Evolutionary conservation across 2,329 filamentous ascomycete genomes (phyloP).

Genomic region (Pezicula rhizophila): DNA sequence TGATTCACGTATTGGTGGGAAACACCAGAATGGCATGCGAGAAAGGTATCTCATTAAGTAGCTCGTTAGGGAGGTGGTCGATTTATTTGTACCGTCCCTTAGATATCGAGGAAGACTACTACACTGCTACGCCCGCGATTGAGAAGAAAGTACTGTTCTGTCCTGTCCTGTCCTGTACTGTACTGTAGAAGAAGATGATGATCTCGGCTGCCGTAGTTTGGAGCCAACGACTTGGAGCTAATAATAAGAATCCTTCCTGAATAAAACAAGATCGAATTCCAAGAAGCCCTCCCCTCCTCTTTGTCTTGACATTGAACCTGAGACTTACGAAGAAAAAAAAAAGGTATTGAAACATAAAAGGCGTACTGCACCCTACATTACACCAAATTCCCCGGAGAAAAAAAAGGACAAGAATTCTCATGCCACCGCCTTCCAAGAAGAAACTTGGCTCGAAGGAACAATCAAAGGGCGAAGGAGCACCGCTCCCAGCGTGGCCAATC

Average conservation of each 20-base stretch:
- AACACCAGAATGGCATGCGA: too few species aligned
- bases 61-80: too few species aligned
- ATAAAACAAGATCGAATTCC: not conserved
- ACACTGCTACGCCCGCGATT: not conserved
- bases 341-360: not conserved
- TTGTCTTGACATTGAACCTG: not conserved
- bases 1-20: too few species aligned
- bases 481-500: constrained; percentile 52
- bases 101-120: not conserved
- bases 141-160: too few species aligned
- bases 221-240: too few species aligned
- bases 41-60: too few species aligned
- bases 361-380: not conserved
- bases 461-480: constrained; percentile 3
- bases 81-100: too few species aligned
- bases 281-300: not conserved
- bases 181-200: too few species aligned
- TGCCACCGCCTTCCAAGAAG: constrained; percentile 13
- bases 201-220: not conserved
- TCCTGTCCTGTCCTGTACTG: too few species aligned
- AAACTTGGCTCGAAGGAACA: constrained; percentile 14
- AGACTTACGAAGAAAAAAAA: not conserved
- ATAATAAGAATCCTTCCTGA: too few species aligned
- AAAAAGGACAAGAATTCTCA: not conserved
- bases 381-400: not conserved